Evolutionary conservation across 1,284 basidiomycete genomes (phyloP).

Genomic region (Kwoniella shivajii): DNA sequence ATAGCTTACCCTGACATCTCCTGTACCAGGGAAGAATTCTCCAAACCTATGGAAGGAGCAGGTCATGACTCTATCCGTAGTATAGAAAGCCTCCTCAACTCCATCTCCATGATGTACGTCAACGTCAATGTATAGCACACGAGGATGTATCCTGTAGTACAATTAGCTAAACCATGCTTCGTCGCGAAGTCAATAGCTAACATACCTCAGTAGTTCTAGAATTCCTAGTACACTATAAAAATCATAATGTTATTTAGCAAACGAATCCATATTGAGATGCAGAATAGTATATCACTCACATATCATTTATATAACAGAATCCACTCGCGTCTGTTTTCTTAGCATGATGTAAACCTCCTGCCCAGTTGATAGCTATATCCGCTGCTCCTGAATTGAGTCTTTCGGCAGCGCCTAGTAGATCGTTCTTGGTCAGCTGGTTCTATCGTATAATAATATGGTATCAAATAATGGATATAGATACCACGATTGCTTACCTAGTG

Average conservation of each 20-base stretch:
- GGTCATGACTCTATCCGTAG: constrained; percentile 95
- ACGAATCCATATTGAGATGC: not conserved
- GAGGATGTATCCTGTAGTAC: constrained; percentile 61
- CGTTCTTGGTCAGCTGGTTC: not conserved
- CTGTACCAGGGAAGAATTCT: constrained; percentile 96
- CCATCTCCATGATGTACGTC: constrained; percentile 99
- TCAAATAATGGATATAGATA: not conserved
- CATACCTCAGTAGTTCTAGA: constrained; percentile 78
- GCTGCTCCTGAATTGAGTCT: constrained; percentile 77
- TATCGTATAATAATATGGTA: not conserved
- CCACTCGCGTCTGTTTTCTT: constrained; percentile 96
- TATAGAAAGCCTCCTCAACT: constrained; percentile 98
- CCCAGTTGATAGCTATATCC: constrained; percentile 97
- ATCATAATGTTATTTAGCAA: constrained; percentile 4
- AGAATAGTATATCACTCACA: constrained; percentile 33
- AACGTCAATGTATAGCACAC: constrained; percentile 96
- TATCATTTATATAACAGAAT: constrained; percentile 96
- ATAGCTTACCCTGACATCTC: constrained; percentile 63
- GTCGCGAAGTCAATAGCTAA: not conserved
- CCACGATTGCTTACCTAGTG: constrained; percentile 59
- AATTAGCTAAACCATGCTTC: not conserved
- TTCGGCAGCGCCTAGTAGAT: constrained; percentile 70
- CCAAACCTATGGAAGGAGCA: constrained; percentile 95
- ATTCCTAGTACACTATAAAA: constrained; percentile 79
- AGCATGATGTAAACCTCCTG: constrained; percentile 95